Evolutionary conservation across 192 early-diverging fungal genomes (phyloP), one percentile per base, ranked within the genome.

Genomic region (Mortierella hygrophila): DNA sequence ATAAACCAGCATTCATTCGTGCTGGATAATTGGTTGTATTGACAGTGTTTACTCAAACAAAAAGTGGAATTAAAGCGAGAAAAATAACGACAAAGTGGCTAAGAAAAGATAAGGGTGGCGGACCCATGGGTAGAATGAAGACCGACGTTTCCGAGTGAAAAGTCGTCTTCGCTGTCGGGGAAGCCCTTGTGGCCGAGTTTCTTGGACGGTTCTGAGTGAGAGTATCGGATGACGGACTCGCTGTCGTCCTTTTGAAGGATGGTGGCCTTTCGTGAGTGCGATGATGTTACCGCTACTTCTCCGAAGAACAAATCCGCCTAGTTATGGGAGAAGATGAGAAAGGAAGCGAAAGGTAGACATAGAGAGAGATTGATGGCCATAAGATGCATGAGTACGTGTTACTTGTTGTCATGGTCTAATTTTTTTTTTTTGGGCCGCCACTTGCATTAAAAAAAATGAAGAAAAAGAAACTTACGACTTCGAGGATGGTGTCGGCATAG

Each of bases 1-100:
- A 79, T 68, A 55, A 42, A 55, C n/a, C 70, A 72, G 77, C 46
- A 42, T 76, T 46, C 44, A 46, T 15, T 46, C 44, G 13, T 46
- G 13, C 44, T 46, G 44, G 2, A 1, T 46, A 13, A 46, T 15
- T 15, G 13, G 44, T 46, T 44, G 44, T 44, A 44, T 44, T 11
- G 13, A 13, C 44, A 46, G 70, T 18, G 37, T 40, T 38, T 79
- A 44, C 68, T 60, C 55, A 10, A 26, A 60, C 9, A 26, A 1
- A 26, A 60, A 26, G 8, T 16, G 18, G 6, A 9, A 26, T 1
- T 16, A 18, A 21, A 23, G 6, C 52, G 6, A 26, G 26, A 63
- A 29, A 63, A n/a, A n/a, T n/a, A n/a, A 65, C 6, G 23, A 65
- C 11, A 65, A 32, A 65, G 3, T 65, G 32, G 13, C 60, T 65